Evolutionary conservation across 768 basidiomycete species (phyloP).

Genomic region (Collybia nuda): DNA sequence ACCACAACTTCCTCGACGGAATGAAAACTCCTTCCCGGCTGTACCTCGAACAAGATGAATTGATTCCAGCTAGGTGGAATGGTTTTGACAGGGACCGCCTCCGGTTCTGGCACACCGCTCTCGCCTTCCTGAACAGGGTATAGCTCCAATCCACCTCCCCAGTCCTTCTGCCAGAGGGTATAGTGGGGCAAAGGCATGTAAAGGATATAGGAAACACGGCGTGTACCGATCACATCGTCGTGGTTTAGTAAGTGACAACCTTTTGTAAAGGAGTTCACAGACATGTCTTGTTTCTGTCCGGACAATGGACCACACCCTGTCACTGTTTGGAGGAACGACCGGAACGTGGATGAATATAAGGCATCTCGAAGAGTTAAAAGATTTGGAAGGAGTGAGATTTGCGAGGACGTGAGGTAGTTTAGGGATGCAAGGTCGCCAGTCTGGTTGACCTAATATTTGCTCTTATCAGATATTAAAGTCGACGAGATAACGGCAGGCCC

Average conservation of each 20-base stretch:
- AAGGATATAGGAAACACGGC: constrained; percentile 93
- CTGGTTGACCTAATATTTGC: constrained; percentile 76
- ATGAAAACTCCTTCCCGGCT: constrained; percentile 94
- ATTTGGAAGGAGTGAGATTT: constrained; percentile 77
- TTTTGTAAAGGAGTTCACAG: constrained; percentile 86
- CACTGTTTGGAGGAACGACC: constrained; percentile 77
- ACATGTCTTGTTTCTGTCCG: constrained; percentile 93
- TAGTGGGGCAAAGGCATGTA: constrained; percentile 85
- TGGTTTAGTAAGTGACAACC: constrained; percentile 96
- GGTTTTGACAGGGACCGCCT: constrained; percentile 58
- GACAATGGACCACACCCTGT: constrained; percentile 93
- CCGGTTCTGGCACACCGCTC: constrained; percentile 70
- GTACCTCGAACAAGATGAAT: constrained; percentile 88
- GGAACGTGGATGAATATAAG: constrained; percentile 84
- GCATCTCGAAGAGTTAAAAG: constrained; percentile 85
- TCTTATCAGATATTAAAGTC: constrained; percentile 4
- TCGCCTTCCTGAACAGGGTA: constrained; percentile 71
- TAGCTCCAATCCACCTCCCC: constrained; percentile 93
- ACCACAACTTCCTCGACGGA: constrained; percentile 97
- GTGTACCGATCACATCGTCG: constrained; percentile 96
- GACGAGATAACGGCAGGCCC: constrained; percentile 11
- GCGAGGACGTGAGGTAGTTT: constrained; percentile 75
- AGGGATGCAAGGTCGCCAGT: constrained; percentile 96
- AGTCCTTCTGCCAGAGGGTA: constrained; percentile 81
- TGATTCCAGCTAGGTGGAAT: constrained; percentile 88